These are phyloP conservation scores for Solanum habrochaites DNA, from an alignment of 257 asterid species.

Conservation along the genomic window DNA sequence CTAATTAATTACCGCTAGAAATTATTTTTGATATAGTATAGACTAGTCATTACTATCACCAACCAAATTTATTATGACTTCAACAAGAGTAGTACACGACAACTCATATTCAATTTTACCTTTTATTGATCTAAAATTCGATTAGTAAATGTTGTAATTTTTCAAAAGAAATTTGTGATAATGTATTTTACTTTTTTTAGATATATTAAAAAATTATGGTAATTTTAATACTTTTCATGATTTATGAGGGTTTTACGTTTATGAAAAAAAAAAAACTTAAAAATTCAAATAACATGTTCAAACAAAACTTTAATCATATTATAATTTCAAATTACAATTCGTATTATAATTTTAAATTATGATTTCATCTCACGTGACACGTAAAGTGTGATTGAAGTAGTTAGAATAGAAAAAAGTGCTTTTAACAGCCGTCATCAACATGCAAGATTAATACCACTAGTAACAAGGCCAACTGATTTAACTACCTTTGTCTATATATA, in stretches of 20 bases:
- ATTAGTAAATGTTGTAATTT: background rate
- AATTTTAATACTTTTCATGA: background rate
- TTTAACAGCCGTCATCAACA: background rate
- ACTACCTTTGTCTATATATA: background rate
- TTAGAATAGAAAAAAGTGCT: background rate
- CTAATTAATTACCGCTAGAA: no score
- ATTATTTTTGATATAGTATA: no score
- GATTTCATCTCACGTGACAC: background rate
- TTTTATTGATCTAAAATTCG: background rate
- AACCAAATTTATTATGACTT: background rate
- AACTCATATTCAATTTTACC: background rate
- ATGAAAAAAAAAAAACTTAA: background rate
- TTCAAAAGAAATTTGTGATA: background rate
- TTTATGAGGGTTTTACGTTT: background rate
- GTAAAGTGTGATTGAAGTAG: background rate
- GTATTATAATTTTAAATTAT: no score
- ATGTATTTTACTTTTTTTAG: no score
- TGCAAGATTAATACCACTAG: background rate
- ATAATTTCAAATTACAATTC: no score
- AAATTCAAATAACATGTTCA: background rate
- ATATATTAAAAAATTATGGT: no score
- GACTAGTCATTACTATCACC: background rate
- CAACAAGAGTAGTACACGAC: background rate
- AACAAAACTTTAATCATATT: no score
- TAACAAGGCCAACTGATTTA: background rate